Evolutionary conservation across 2,329 filamentous ascomycete genomes (phyloP).

Genomic region (Cercospora janseana): DNA sequence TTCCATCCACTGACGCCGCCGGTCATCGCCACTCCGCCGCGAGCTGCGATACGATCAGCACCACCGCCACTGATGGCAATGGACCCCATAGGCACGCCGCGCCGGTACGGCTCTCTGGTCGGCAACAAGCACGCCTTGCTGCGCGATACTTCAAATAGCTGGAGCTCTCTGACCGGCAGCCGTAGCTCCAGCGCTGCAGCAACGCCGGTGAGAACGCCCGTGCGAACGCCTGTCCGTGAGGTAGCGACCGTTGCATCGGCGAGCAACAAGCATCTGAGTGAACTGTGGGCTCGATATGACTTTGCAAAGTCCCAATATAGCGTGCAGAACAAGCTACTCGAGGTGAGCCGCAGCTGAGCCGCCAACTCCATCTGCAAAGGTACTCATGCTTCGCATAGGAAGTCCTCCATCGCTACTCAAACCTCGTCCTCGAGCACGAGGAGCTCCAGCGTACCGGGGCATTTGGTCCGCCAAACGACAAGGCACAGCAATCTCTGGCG

Average conservation of each 20-base stretch:
- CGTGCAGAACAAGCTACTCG: slow-evolving; percentile 38
- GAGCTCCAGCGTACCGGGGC: slow-evolving; percentile 8
- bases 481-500: neutral
- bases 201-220: slow-evolving; percentile 9
- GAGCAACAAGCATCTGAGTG: slow-evolving; percentile 6
- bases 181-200: slow-evolving; percentile 13
- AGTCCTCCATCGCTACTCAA: slow-evolving; percentile 43
- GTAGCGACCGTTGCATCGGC: slow-evolving; percentile 6
- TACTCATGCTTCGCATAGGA: neutral
- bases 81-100: slow-evolving; percentile 28
- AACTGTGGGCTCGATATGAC: slow-evolving; percentile 13
- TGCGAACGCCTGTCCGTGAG: slow-evolving; percentile 10
- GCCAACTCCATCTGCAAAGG: neutral
- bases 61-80: slow-evolving; percentile 14
- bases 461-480: slow-evolving; percentile 39
- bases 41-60: slow-evolving; percentile 15
- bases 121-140: slow-evolving; percentile 11
- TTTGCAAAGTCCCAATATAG: slow-evolving; percentile 21
- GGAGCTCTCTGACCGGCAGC: slow-evolving; percentile 10
- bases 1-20: slow-evolving; percentile 15
- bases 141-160: slow-evolving; percentile 11
- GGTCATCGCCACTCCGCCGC: slow-evolving; percentile 19
- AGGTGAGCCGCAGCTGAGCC: slow-evolving; percentile 20
- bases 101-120: slow-evolving; percentile 20
- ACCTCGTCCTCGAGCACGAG: slow-evolving; percentile 30